Evolutionary conservation across 345 rosid species (phyloP).

Genomic region (Rhodamnia argentea): DNA sequence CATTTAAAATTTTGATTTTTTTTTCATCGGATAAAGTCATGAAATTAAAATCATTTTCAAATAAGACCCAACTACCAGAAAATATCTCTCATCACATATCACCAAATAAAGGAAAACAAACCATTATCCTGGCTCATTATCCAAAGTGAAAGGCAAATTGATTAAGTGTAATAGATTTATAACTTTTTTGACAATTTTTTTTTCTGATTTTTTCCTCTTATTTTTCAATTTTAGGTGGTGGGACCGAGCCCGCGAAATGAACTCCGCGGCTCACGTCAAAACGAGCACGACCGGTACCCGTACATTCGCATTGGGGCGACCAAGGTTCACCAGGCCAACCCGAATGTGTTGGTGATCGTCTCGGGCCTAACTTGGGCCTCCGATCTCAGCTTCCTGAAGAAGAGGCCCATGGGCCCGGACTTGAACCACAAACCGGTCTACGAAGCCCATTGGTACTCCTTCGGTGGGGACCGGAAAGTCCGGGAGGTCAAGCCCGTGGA

Average conservation of each 20-base stretch:
- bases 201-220: neutral
- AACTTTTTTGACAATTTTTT: too few relatives aligned
- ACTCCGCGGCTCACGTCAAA: constrained; percentile 31
- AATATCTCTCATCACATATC: too few relatives aligned
- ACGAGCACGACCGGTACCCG: constrained; percentile 24
- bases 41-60: too few relatives aligned
- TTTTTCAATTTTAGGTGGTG: constrained; percentile 3
- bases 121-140: too few relatives aligned
- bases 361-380: constrained; percentile 27
- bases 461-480: constrained; percentile 2
- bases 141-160: too few relatives aligned
- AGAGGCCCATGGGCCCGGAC: constrained; percentile 3
- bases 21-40: too few relatives aligned
- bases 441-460: constrained; percentile 32
- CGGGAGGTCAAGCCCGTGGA: constrained; percentile 25
- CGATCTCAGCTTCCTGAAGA: constrained; percentile 16
- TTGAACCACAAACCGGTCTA: constrained; percentile 21
- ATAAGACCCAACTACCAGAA: too few relatives aligned
- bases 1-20: too few relatives aligned
- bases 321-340: constrained; percentile 28
- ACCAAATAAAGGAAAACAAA: too few relatives aligned
- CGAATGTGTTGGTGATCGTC: constrained; percentile 23
- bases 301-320: constrained; percentile 14
- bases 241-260: constrained; percentile 38
- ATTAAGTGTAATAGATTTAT: too few relatives aligned